phyloP scores from a whole-genome alignment of 2,329 filamentous ascomycete genomes.

The Aspergillus bombycis region DNA sequence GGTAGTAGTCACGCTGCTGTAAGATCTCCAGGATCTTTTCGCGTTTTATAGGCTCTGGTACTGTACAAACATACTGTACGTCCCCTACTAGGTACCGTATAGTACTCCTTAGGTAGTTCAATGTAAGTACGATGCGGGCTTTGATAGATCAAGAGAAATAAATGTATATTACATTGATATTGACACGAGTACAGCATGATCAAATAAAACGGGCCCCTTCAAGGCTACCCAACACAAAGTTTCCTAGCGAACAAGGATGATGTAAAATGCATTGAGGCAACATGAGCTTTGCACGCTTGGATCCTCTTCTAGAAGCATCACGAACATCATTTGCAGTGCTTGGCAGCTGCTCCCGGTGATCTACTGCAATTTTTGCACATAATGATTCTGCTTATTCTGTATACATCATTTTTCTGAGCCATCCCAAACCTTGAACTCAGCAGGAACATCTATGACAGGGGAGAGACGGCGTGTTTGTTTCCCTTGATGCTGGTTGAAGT shows the following conservation, averaged over 20 bases:
- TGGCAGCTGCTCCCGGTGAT: neutral
- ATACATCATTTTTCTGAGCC: neutral
- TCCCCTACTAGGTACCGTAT: neutral
- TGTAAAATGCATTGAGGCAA: neutral
- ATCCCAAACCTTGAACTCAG: neutral
- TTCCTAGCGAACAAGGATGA: slow-evolving; percentile 3
- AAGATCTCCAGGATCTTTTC: neutral
- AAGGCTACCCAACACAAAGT: neutral
- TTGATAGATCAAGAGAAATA: neutral
- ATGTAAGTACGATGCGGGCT: neutral
- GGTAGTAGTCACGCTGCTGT: neutral
- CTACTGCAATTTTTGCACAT: no score
- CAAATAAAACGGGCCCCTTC: neutral
- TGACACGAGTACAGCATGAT: neutral
- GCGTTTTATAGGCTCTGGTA: neutral
- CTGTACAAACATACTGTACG: neutral
- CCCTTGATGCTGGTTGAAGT: neutral
- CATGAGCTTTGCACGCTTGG: neutral
- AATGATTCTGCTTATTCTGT: neutral
- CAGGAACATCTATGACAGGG: neutral
- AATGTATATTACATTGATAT: neutral
- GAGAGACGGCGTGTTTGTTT: neutral
- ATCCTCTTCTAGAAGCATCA: slow-evolving; percentile 23
- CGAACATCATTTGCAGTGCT: slow-evolving; percentile 1
- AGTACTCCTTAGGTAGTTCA: neutral